phyloP scores from a whole-genome alignment of 2,329 filamentous ascomycete genomes.

The Verticillium dahliae region DNA sequence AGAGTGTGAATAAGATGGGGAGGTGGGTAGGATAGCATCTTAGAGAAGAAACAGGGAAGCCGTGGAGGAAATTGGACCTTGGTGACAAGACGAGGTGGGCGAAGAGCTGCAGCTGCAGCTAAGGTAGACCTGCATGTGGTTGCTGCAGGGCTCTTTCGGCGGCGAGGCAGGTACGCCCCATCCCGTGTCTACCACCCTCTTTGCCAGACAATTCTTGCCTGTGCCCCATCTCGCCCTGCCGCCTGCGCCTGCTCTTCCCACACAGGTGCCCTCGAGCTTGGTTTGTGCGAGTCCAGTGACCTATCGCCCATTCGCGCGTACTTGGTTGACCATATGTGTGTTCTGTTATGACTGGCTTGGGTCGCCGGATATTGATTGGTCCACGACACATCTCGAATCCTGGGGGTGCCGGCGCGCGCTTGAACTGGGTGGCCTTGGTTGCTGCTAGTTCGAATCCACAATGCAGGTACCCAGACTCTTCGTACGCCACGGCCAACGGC shows the following conservation, averaged over 20 bases:
- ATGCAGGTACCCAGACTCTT: not conserved
- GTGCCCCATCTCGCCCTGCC: too few species aligned
- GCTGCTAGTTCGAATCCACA: not conserved
- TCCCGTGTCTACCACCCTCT: not conserved
- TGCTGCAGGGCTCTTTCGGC: not conserved
- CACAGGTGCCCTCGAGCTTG: too few species aligned
- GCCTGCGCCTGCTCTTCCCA: too few species aligned
- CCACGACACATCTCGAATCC: not conserved
- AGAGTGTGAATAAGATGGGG: constrained; percentile 6
- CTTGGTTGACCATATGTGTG: not conserved
- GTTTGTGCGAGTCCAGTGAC: too few species aligned
- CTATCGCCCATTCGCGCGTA: not conserved
- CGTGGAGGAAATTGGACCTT: constrained; percentile 1
- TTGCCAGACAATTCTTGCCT: too few species aligned
- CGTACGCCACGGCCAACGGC: not conserved
- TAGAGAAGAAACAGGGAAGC: constrained; percentile 7
- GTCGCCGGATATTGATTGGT: not conserved
- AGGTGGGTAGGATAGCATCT: constrained; percentile 3
- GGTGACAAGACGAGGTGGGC: not conserved
- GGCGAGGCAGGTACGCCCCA: not conserved
- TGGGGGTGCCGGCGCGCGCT: not conserved
- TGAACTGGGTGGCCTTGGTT: not conserved
- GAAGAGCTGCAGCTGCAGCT: not conserved
- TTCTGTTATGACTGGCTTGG: not conserved
- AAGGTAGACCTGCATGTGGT: not conserved